A percentile compares a stretch with the other conserved stretches of the same genome.
These are phyloP conservation scores for Tolypocladium paradoxum DNA, from an alignment of 2,329 filamentous ascomycete species.

Conservation along the genomic window DNA sequence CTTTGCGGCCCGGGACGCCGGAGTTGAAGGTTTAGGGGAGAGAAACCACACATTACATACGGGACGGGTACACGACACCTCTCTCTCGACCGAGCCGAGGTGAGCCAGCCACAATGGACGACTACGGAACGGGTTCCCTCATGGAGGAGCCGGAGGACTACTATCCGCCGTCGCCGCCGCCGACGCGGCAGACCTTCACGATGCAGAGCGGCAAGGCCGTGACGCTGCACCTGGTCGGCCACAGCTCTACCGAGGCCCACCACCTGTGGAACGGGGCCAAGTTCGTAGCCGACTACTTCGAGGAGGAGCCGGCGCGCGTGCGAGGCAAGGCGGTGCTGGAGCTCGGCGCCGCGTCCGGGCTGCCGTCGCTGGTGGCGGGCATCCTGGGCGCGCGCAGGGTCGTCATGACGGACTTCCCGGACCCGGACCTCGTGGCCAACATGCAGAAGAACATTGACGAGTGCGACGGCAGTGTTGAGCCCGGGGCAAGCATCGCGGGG, in stretches of 20 bases:
- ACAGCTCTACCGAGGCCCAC: slow-evolving; percentile 83
- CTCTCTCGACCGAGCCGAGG: background rate
- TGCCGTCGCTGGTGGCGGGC: slow-evolving; percentile 71
- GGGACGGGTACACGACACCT: background rate
- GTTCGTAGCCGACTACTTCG: slow-evolving; percentile 67
- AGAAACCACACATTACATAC: background rate
- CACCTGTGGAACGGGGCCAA: slow-evolving; percentile 85
- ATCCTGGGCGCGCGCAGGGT: slow-evolving; percentile 58
- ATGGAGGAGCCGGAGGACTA: slow-evolving; percentile 76
- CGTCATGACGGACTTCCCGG: slow-evolving; percentile 83
- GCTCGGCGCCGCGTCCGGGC: slow-evolving; percentile 77
- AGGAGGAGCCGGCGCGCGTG: slow-evolving; percentile 56
- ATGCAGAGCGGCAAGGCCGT: slow-evolving; percentile 56
- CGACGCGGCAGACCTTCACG: slow-evolving; percentile 62
- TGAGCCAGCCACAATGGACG: slow-evolving; percentile 17
- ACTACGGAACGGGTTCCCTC: slow-evolving; percentile 36
- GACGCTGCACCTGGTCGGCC: slow-evolving; percentile 69
- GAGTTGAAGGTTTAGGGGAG: background rate
- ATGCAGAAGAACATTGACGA: slow-evolving; percentile 65
- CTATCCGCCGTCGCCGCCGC: slow-evolving; percentile 66
- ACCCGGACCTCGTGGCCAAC: slow-evolving; percentile 70
- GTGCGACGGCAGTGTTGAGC: slow-evolving; percentile 29
- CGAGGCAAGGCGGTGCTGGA: slow-evolving; percentile 64
- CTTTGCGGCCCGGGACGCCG: background rate
- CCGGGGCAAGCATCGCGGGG: slow-evolving; percentile 17